Percentiles rank a stretch among this genome's conserved stretches.
These are phyloP conservation scores for Calocybe gangraenosa DNA, from an alignment of 768 basidiomycete species.

Conservation along the genomic window DNA sequence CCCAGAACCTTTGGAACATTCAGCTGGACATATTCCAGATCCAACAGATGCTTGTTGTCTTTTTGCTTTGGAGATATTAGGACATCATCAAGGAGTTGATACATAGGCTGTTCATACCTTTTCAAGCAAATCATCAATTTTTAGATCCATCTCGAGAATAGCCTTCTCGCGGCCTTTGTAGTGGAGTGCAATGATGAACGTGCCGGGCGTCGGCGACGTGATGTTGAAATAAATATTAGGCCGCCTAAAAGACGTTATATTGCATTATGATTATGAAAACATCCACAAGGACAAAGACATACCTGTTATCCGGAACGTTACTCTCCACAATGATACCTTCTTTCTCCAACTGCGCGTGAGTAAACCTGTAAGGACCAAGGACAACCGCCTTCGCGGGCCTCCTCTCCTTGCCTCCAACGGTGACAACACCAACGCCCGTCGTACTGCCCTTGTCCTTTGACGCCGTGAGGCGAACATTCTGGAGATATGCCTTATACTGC, in stretches of 20 bases:
- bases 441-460: constrained; percentile 85
- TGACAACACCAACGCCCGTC: constrained; percentile 90
- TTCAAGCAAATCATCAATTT: constrained; percentile 96
- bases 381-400: constrained; percentile 82
- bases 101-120: constrained; percentile 57
- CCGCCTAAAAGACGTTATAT: constrained; percentile 47
- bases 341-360: constrained; percentile 97
- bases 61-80: constrained; percentile 69
- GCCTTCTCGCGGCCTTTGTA: constrained; percentile 99
- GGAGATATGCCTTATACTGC: constrained; percentile 98
- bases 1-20: constrained; percentile 94
- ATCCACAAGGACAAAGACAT: constrained; percentile 18
- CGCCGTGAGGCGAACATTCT: constrained; percentile 91
- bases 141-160: constrained; percentile 98
- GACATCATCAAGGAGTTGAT: too few relatives aligned
- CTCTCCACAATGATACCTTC: constrained; percentile 99
- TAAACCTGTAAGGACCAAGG: constrained; percentile 95
- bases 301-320: constrained; percentile 98
- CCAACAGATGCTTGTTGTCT: constrained; percentile 94
- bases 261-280: too few relatives aligned
- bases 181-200: constrained; percentile 97
- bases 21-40: constrained; percentile 96
- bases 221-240: constrained; percentile 99
- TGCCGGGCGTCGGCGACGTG: constrained; percentile 95
- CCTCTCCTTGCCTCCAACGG: constrained; percentile 96